Percentiles rank a stretch among this genome's conserved stretches.
phyloP scores from a whole-genome alignment of 441 rosid species.

The Arabidopsis hybrid region DNA sequence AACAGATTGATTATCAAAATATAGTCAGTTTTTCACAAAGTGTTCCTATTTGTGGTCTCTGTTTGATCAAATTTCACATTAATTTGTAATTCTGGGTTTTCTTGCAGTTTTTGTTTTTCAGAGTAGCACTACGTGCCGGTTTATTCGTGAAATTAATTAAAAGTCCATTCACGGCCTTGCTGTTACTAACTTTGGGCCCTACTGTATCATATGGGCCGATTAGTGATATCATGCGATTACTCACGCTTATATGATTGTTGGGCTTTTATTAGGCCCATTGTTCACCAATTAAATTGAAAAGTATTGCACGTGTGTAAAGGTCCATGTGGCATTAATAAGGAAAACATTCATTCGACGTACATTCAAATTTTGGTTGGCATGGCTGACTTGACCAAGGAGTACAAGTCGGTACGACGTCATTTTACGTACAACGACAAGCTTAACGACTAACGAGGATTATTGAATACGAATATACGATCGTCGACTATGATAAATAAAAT shows the following conservation, averaged over 20 bases:
- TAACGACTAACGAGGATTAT: conserved; percentile 18
- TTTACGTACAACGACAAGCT: conserved; percentile 34
- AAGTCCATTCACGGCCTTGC: neutral
- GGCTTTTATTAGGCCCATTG: conserved; percentile 15
- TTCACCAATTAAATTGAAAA: neutral
- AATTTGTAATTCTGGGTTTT: neutral
- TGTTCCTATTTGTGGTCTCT: neutral
- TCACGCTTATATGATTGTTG: neutral
- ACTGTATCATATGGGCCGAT: neutral
- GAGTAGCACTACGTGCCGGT: conserved; percentile 27
- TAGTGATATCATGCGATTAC: neutral
- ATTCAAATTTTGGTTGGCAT: conserved; percentile 14
- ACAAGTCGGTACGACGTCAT: conserved; percentile 32
- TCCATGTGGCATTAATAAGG: conserved; percentile 16
- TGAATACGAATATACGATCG: neutral
- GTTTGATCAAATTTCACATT: neutral
- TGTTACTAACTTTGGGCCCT: neutral
- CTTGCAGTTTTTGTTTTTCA: conserved; percentile 19
- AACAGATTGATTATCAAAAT: conserved; percentile 21
- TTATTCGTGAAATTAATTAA: neutral
- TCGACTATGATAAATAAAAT: neutral
- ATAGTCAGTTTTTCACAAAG: neutral
- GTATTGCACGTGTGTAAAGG: neutral
- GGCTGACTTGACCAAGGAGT: conserved; percentile 32
- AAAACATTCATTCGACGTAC: conserved; percentile 13